Base-by-base conservation (phyloP, 371 early-diverging fungal genomes). In the Ordospora colligata region DNA sequence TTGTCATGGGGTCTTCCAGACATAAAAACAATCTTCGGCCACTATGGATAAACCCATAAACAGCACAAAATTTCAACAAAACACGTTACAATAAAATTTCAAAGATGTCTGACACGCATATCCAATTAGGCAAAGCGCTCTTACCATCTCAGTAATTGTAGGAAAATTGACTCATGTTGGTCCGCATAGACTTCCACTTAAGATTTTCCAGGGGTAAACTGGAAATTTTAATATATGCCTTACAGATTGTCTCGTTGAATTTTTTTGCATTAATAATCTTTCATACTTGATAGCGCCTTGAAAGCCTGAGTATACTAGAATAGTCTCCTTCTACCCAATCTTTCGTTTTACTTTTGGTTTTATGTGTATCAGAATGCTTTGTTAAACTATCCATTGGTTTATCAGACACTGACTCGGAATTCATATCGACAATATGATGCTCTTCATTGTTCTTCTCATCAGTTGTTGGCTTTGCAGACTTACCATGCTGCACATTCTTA, bases 51-150 rank as follows among this genome's bases (percentile, higher is more conserved):
- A n/a, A n/a, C n/a, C n/a, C n/a, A 50, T 7, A 23, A 50, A 17
- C 17, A 8, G 50, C 17, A 50, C 50, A 1, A 0, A 0, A 21
- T 21, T n/a, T 21, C 5, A 23, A 14, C 8, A 58, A 17, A 25
- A 25, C 40, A 58, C 14, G 2, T 58, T 58, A 58, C 17, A 58
- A 58, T 12, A 58, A 58, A 58, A 58, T 58, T 22, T 58, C 37
- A 27, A 37, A 58, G 58, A 19, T 17, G 58, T 58, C 58, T 58
- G 58, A 58, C 58, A 58, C 58, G 40, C 40, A 14, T 12, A 10
- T 58, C 58, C 58, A 58, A 58, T 58, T 10, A 58, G 58, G 58
- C n/a, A 40, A 10, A 32, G 40, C 40, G 58, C 58, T 58, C 58
- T 58, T 58, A 58, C n/a, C 58, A 17, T 19, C 58, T 58, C 40